These are phyloP conservation scores for Pseudopyricularia javanii DNA, from an alignment of 2,329 filamentous ascomycete genomes.

Conservation along the genomic window DNA sequence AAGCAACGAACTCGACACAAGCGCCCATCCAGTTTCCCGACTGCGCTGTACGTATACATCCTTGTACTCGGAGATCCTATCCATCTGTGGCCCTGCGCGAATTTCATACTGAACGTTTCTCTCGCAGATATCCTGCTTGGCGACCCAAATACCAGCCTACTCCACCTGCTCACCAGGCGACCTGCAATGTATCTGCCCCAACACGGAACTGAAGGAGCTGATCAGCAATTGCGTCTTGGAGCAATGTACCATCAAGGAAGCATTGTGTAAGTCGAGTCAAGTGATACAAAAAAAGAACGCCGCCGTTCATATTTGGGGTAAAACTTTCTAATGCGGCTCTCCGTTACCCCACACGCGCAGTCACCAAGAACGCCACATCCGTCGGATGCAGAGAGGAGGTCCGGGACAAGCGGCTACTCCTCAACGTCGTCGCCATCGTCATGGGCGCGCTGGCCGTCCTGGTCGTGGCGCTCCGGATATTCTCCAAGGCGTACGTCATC, in stretches of 20 bases:
- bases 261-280: neutral
- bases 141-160: neutral
- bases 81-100: neutral
- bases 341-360: neutral
- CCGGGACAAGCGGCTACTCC: slow-evolving; percentile 16
- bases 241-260: neutral
- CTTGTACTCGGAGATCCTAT: neutral
- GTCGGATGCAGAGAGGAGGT: slow-evolving; percentile 13
- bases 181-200: neutral
- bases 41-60: neutral
- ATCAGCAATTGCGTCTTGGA: neutral
- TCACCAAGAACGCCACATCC: slow-evolving; percentile 10
- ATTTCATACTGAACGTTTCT: neutral
- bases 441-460: slow-evolving; percentile 20
- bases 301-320: too few species aligned
- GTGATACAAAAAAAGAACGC: neutral
- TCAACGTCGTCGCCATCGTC: slow-evolving; percentile 16
- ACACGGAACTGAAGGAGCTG: neutral
- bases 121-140: neutral
- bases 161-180: neutral
- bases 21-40: neutral
- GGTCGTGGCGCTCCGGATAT: slow-evolving; percentile 23
- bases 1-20: neutral
- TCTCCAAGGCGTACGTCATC: slow-evolving; percentile 13
- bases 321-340: too few species aligned